A percentile compares a stretch with the other conserved stretches of the same genome.
phyloP scores from a whole-genome alignment of 305 asterid species.

The Fraxinus velutina region DNA sequence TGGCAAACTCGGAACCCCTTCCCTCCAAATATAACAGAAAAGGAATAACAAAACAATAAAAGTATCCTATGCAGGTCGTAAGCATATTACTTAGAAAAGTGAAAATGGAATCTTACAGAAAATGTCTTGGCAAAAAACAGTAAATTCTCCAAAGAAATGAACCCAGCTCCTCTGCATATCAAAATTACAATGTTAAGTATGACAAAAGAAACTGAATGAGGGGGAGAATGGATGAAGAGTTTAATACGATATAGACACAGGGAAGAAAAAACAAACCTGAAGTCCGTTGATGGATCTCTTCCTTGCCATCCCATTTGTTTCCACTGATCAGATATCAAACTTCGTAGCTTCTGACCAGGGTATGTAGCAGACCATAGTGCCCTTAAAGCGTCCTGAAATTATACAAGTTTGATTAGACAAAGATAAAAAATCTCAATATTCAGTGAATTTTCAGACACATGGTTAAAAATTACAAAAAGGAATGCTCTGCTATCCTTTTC shows the following conservation, averaged over 20 bases:
- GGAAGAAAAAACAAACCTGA: constrained; percentile 41
- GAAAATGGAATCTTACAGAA: constrained; percentile 40
- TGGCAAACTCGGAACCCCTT: neutral
- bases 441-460: neutral
- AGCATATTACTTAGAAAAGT: constrained; percentile 11
- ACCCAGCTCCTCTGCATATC: constrained; percentile 64
- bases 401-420: neutral
- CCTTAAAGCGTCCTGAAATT: constrained; percentile 55
- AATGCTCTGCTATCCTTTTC: neutral
- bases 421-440: neutral
- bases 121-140: constrained; percentile 69
- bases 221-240: neutral
- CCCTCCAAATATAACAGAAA: neutral
- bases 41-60: neutral
- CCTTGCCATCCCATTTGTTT: constrained; percentile 95
- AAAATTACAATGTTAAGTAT: constrained; percentile 2
- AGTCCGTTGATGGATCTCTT: constrained; percentile 80
- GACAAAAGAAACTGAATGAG: neutral
- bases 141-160: constrained; percentile 72
- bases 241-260: neutral
- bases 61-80: neutral
- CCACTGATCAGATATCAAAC: constrained; percentile 78
- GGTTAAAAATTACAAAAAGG: neutral
- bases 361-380: constrained; percentile 73
- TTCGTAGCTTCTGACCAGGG: constrained; percentile 52